Conservation (phyloP, 768 basidiomycete species). For the Bullera alba region DNA sequence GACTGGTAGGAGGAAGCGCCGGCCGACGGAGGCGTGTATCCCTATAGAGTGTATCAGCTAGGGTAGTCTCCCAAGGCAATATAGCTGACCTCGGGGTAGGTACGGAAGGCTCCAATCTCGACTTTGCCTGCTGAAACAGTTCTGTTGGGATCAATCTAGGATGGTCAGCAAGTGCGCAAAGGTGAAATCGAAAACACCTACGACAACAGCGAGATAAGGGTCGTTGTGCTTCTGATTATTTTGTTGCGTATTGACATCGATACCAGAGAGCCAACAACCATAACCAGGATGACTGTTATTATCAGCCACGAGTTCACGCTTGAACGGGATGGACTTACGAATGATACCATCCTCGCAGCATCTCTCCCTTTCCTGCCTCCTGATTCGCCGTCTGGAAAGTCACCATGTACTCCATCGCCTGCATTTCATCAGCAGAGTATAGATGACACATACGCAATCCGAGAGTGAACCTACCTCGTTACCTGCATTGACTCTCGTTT, state of each 20-base stretch:
- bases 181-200: slow-evolving; percentile 48
- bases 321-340: slow-evolving; percentile 18
- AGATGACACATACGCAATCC: background rate
- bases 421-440: background rate
- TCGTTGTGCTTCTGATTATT: slow-evolving; percentile 92
- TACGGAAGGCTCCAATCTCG: slow-evolving; percentile 97
- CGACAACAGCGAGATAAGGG: slow-evolving; percentile 94
- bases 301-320: background rate
- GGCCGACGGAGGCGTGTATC: slow-evolving; percentile 71
- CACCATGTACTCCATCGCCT: slow-evolving; percentile 96
- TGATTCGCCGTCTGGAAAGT: slow-evolving; percentile 76
- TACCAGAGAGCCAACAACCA: slow-evolving; percentile 98
- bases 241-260: slow-evolving; percentile 95
- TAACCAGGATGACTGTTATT: slow-evolving; percentile 73
- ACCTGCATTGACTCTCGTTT: slow-evolving; percentile 93
- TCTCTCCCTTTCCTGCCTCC: slow-evolving; percentile 54
- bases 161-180: background rate
- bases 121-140: slow-evolving; percentile 98
- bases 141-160: slow-evolving; percentile 93
- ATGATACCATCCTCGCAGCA: slow-evolving; percentile 45
- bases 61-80: background rate
- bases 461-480: slow-evolving; percentile 53
- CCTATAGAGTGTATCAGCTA: slow-evolving; percentile 43
- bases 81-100: slow-evolving; percentile 66
- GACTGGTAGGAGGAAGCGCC: slow-evolving; percentile 81